Evolutionary conservation across 768 basidiomycete genomes (phyloP).

Genomic region (Pluteus cervinus): DNA sequence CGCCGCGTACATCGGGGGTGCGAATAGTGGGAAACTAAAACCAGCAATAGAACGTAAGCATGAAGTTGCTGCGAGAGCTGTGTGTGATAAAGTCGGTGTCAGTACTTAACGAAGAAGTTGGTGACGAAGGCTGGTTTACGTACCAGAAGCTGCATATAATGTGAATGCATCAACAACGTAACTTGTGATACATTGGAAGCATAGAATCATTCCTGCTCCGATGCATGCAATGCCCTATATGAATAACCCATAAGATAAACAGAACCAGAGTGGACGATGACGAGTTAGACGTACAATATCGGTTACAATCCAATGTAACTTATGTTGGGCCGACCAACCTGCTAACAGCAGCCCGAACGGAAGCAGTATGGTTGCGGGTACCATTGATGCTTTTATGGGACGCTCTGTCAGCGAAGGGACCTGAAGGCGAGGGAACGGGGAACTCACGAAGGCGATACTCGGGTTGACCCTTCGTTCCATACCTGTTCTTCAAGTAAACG

Average conservation of each 20-base stretch:
- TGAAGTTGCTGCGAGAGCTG: conserved; percentile 60
- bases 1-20: conserved; percentile 55
- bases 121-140: conserved; percentile 7
- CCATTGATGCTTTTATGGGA: conserved; percentile 42
- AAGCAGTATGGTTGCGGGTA: conserved; percentile 51
- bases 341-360: conserved; percentile 64
- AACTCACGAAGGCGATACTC: conserved; percentile 44
- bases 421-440: background rate
- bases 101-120: conserved; percentile 1
- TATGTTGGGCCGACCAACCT: conserved; percentile 61
- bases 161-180: conserved; percentile 68
- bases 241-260: background rate
- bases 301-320: conserved; percentile 63
- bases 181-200: conserved; percentile 57
- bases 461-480: conserved; percentile 40
- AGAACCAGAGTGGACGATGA: conserved; percentile 4
- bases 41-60: conserved; percentile 62
- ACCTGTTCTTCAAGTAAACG: conserved; percentile 39
- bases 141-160: conserved; percentile 62
- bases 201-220: conserved; percentile 51
- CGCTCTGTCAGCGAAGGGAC: background rate
- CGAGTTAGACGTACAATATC: conserved; percentile 46
- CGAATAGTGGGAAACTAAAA: conserved; percentile 77
- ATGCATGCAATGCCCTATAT: conserved; percentile 53
- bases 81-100: conserved; percentile 1